Evolutionary conservation across 192 early-diverging fungal genomes (phyloP).

Genomic region (Backusella luteola): DNA sequence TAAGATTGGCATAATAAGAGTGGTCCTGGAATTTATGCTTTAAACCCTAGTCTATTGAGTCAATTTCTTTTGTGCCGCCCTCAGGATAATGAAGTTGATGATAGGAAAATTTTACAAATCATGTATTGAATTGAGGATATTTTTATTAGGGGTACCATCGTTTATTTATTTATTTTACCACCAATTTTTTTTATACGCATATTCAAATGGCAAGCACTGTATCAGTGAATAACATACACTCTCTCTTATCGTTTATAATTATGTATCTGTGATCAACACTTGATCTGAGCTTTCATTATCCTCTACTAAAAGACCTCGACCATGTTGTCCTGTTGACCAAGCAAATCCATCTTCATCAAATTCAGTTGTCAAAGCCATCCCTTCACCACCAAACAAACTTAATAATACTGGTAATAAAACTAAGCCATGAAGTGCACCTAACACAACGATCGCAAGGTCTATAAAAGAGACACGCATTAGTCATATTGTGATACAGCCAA

Average conservation of each 20-base stretch:
- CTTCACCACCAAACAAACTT: constrained; percentile 46
- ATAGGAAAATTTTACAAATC: neutral
- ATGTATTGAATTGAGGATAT: neutral
- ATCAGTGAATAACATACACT: neutral
- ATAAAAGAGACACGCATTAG: neutral
- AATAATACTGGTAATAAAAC: constrained; percentile 58
- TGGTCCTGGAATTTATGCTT: neutral
- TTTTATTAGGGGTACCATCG: neutral
- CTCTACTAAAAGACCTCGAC: constrained; percentile 18
- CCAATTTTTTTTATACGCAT: no score
- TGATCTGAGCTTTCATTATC: constrained; percentile 29
- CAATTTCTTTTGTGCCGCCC: no score
- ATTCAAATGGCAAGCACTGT: neutral
- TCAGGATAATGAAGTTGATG: neutral
- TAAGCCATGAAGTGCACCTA: constrained; percentile 58
- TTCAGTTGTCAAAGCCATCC: constrained; percentile 32
- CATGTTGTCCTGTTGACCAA: constrained; percentile 14
- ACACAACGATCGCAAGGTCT: constrained; percentile 58
- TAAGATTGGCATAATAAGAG: neutral
- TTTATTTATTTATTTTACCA: no score
- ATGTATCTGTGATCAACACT: constrained; percentile 24
- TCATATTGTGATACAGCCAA: neutral
- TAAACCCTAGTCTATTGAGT: no score
- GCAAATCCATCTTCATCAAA: constrained; percentile 46
- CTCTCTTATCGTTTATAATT: neutral